These are phyloP conservation scores for Shiraia bambusicola DNA, from an alignment of 2,329 filamentous ascomycete genomes.

Conservation along the genomic window DNA sequence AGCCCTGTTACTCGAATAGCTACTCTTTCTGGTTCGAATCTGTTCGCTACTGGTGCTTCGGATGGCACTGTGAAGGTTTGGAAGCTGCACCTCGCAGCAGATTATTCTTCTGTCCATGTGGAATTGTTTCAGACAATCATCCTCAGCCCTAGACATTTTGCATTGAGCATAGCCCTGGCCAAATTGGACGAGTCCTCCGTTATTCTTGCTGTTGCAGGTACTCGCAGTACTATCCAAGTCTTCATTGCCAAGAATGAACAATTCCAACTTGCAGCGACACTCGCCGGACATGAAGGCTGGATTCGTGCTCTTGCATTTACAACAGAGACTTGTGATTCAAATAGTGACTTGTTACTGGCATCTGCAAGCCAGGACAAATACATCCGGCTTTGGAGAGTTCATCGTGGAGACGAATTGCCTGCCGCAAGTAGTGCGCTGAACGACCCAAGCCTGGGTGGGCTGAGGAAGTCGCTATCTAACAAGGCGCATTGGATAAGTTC, in stretches of 20 bases:
- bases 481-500: constrained; percentile 78
- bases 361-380: constrained; percentile 98
- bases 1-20: constrained; percentile 70
- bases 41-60: constrained; percentile 62
- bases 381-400: constrained; percentile 87
- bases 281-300: constrained; percentile 93
- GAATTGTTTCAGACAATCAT: constrained; percentile 58
- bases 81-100: constrained; percentile 54
- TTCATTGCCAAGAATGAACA: constrained; percentile 61
- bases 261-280: constrained; percentile 73
- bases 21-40: constrained; percentile 46
- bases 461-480: constrained; percentile 78
- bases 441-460: constrained; percentile 59
- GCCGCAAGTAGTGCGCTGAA: constrained; percentile 56
- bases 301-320: constrained; percentile 82
- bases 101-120: constrained; percentile 25
- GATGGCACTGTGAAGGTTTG: constrained; percentile 68
- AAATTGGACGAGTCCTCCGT: constrained; percentile 59
- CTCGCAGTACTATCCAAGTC: constrained; percentile 77
- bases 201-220: constrained; percentile 82
- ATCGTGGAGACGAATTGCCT: constrained; percentile 66
- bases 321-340: constrained; percentile 56
- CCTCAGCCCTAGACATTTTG: constrained; percentile 77
- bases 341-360: constrained; percentile 75
- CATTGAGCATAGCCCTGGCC: constrained; percentile 72